phyloP scores from a whole-genome alignment of 2,329 filamentous ascomycete species.

The Lachnum nothofagi region DNA sequence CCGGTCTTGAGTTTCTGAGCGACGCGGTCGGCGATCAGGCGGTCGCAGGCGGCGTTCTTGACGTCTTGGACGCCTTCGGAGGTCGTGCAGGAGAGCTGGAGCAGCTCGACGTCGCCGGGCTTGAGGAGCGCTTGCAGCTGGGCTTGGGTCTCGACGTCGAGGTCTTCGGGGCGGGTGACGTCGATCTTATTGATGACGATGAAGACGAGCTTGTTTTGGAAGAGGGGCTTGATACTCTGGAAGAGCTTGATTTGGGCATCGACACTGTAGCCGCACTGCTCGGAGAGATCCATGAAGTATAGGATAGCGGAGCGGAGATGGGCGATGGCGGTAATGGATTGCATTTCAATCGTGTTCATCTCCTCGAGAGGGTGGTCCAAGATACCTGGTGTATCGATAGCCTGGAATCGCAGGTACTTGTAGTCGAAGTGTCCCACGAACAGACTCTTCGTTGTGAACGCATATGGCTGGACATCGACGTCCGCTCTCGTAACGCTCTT shows the following conservation, averaged over 20 bases:
- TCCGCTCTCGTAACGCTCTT: conserved; percentile 88
- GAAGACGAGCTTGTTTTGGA: conserved; percentile 95
- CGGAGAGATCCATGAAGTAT: conserved; percentile 97
- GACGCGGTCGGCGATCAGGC: conserved; percentile 85
- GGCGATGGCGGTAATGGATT: conserved; percentile 94
- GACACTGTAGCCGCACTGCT: conserved; percentile 94
- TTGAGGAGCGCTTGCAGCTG: conserved; percentile 77
- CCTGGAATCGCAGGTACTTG: conserved; percentile 85
- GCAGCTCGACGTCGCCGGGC: conserved; percentile 82
- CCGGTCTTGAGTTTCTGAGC: conserved; percentile 94
- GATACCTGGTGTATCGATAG: conserved; percentile 97
- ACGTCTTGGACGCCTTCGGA: conserved; percentile 90
- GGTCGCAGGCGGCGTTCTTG: conserved; percentile 91
- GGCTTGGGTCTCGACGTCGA: conserved; percentile 71
- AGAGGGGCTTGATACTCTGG: conserved; percentile 92
- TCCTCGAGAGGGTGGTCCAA: conserved; percentile 95
- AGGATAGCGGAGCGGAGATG: conserved; percentile 92
- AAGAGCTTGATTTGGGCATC: conserved; percentile 90
- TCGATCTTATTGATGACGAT: conserved; percentile 99
- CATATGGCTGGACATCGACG: conserved; percentile 95
- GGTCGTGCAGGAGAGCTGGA: conserved; percentile 92
- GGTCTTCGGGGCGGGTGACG: conserved; percentile 77
- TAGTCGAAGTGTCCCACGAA: conserved; percentile 98
- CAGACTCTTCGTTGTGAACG: conserved; percentile 95
- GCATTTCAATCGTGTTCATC: conserved; percentile 99